A percentile compares a stretch with the other conserved stretches of the same genome.
Conservation (phyloP, 208 protist genomes). For the Naegleria fowleri region DNA sequence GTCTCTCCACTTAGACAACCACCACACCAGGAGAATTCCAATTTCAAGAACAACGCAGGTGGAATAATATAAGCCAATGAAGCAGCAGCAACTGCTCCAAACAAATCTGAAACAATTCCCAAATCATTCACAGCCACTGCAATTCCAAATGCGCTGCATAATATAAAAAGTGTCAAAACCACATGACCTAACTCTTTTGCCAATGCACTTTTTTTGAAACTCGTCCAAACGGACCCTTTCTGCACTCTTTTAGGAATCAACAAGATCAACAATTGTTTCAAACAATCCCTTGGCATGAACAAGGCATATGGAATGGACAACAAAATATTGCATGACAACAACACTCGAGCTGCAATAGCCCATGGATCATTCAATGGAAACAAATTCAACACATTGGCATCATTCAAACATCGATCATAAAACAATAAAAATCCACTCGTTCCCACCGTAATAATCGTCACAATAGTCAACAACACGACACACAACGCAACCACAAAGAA, state of each 20-base stretch:
- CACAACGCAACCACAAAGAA: not conserved
- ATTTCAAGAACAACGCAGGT: not conserved
- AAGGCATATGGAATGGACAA: not conserved
- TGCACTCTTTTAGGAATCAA: not conserved
- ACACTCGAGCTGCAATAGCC: not conserved
- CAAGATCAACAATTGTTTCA: not conserved
- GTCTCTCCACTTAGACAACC: too few species aligned
- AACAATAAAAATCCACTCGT: conserved; percentile 11
- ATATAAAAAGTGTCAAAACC: not conserved
- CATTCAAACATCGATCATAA: not conserved
- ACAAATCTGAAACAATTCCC: not conserved
- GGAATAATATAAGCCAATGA: conserved; percentile 19
- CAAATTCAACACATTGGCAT: not conserved
- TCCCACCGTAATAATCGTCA: not conserved
- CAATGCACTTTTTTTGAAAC: not conserved
- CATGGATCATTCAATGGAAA: not conserved
- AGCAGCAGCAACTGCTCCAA: not conserved
- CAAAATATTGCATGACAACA: not conserved
- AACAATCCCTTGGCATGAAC: not conserved
- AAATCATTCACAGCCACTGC: not conserved
- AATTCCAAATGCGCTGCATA: not conserved
- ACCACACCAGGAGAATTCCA: not conserved
- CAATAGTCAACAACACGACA: not conserved
- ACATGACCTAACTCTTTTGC: too few species aligned
- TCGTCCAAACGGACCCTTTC: too few species aligned